Conservation (phyloP, 352 stramenopile species). For the Globisporangium mamillatum region DNA sequence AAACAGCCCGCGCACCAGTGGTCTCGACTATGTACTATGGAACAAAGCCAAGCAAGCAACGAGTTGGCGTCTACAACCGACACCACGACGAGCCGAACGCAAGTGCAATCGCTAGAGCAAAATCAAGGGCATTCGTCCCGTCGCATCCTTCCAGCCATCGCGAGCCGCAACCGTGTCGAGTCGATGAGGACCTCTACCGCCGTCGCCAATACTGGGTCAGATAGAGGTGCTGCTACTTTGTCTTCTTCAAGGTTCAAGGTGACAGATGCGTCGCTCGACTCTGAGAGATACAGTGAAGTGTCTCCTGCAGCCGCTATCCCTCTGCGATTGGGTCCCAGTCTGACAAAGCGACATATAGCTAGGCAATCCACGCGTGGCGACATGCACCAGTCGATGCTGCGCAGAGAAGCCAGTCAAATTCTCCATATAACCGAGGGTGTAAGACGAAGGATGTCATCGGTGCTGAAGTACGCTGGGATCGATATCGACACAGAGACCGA, state of each 20-base stretch:
- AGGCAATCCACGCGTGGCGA: slow-evolving; percentile 11
- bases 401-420: slow-evolving; percentile 14
- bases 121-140: background rate
- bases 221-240: background rate
- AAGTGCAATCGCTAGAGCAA: background rate
- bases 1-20: background rate
- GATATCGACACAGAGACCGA: slow-evolving; percentile 32
- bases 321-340: background rate
- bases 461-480: slow-evolving; percentile 33
- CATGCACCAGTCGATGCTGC: slow-evolving; percentile 7
- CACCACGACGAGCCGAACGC: background rate
- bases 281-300: background rate
- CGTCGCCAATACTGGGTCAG: background rate
- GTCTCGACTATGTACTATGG: slow-evolving; percentile 11
- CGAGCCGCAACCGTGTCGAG: background rate
- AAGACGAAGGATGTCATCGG: slow-evolving; percentile 24
- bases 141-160: background rate
- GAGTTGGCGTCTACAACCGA: background rate
- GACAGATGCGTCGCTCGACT: slow-evolving; percentile 4
- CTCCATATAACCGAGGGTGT: slow-evolving; percentile 17
- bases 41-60: background rate
- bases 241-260: slow-evolving; percentile 4
- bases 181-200: background rate
- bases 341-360: background rate
- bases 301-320: background rate